Conservation (phyloP, 306 rosid species). For the Cucumis melo region DNA sequence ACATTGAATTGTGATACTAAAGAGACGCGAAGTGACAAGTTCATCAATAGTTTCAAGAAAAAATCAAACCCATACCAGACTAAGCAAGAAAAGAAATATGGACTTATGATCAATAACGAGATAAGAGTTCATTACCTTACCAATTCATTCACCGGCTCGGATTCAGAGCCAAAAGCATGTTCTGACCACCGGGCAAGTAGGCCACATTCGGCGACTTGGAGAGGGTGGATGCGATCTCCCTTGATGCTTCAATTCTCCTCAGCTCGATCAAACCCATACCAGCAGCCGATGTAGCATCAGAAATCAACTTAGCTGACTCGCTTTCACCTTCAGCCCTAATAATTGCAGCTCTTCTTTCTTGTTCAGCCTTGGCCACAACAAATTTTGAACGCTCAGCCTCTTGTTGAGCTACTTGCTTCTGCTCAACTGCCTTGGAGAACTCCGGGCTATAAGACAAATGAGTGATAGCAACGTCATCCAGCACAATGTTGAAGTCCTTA, state of each 20-base stretch:
- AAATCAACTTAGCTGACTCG: conserved; percentile 76
- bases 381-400: conserved; percentile 92
- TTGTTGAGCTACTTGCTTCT: conserved; percentile 96
- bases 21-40: background rate
- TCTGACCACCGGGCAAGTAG: conserved; percentile 48
- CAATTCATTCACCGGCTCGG: conserved; percentile 49
- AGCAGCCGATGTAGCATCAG: conserved; percentile 55
- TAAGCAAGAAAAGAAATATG: background rate
- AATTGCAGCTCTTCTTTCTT: conserved; percentile 81
- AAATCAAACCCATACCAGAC: background rate
- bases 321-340: conserved; percentile 92
- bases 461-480: conserved; percentile 86
- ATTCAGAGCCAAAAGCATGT: conserved; percentile 57
- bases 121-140: conserved; percentile 4
- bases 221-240: conserved; percentile 66
- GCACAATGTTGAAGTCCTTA: conserved; percentile 64
- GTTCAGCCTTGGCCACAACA: conserved; percentile 89
- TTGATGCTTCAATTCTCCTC: conserved; percentile 78
- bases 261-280: conserved; percentile 76
- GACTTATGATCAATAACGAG: background rate
- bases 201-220: conserved; percentile 77
- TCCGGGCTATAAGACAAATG: conserved; percentile 64
- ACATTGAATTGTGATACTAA: background rate
- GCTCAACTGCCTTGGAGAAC: conserved; percentile 80
- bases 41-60: background rate